A percentile compares a stretch with the other conserved stretches of the same genome.
Conservation (phyloP, 2,329 filamentous ascomycete species). For the Xylaria arbuscula region DNA sequence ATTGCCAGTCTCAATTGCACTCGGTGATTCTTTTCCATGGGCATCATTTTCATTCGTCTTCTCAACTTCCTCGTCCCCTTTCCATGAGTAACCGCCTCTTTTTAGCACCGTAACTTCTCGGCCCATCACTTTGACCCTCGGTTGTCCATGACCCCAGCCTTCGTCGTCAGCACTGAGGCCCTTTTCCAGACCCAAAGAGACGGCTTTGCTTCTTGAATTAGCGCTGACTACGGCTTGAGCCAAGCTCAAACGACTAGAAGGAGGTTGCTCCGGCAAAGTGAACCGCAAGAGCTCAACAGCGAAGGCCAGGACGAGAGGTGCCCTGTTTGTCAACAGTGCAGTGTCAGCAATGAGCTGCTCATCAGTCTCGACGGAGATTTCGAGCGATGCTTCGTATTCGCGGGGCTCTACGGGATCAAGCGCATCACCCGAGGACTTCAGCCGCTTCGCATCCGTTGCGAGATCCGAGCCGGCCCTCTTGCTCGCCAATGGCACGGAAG, state of each 20-base stretch:
- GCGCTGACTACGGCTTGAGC: constrained; percentile 86
- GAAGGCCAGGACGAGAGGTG: constrained; percentile 79
- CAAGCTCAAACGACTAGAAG: constrained; percentile 84
- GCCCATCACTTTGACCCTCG: constrained; percentile 76
- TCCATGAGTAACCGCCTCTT: constrained; percentile 77
- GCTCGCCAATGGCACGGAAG: constrained; percentile 36
- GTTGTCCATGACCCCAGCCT: constrained; percentile 80
- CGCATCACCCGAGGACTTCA: constrained; percentile 45
- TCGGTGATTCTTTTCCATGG: constrained; percentile 33
- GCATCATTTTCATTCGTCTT: constrained; percentile 31
- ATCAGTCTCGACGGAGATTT: constrained; percentile 66
- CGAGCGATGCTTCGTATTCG: constrained; percentile 71
- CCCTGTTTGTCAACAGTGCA: constrained; percentile 78
- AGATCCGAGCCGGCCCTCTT: constrained; percentile 51
- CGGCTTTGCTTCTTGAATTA: constrained; percentile 81
- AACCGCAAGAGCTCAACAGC: constrained; percentile 64
- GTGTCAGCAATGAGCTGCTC: constrained; percentile 69
- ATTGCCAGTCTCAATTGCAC: constrained; percentile 34
- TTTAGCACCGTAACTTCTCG: constrained; percentile 80
- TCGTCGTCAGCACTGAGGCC: constrained; percentile 74
- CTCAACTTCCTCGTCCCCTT: constrained; percentile 53
- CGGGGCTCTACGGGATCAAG: constrained; percentile 58
- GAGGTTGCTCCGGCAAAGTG: constrained; percentile 87
- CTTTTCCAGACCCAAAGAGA: constrained; percentile 76
- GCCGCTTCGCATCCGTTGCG: constrained; percentile 49